A percentile compares a stretch with the other conserved stretches of the same genome.
Conservation (phyloP, 2,329 filamentous ascomycete genomes). For the Trichoderma harzianum region DNA sequence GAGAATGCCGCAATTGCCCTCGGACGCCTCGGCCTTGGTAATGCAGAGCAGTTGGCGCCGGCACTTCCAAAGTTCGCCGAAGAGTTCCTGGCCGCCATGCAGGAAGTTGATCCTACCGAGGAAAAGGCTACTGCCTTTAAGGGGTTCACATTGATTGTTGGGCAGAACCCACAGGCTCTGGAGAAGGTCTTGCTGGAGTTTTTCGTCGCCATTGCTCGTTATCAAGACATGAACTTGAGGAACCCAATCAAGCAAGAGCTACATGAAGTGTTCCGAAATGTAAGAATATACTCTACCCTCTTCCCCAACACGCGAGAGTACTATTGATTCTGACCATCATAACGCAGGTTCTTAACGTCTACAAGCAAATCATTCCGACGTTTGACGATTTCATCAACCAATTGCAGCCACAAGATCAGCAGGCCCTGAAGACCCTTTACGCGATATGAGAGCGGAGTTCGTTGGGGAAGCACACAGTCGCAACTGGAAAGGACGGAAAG, state of each 20-base stretch:
- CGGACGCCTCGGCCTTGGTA: slow-evolving; percentile 79
- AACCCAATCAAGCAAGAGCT: slow-evolving; percentile 63
- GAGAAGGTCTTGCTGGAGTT: slow-evolving; percentile 79
- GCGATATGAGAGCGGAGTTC: slow-evolving; percentile 32
- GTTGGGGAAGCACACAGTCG: neutral
- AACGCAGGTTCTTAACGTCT: slow-evolving; percentile 49
- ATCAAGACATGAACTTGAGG: slow-evolving; percentile 60
- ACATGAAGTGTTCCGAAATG: slow-evolving; percentile 71
- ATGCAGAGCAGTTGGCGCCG: slow-evolving; percentile 71
- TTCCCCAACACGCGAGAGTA: neutral
- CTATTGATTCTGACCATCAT: neutral
- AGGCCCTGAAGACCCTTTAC: slow-evolving; percentile 49
- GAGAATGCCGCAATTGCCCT: slow-evolving; percentile 95
- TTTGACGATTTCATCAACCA: slow-evolving; percentile 54
- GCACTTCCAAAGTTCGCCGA: slow-evolving; percentile 77
- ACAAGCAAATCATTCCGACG: slow-evolving; percentile 58
- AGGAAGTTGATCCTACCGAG: slow-evolving; percentile 79
- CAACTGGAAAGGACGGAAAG: neutral
- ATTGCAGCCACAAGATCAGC: slow-evolving; percentile 48
- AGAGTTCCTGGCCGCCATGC: slow-evolving; percentile 77
- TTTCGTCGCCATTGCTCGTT: slow-evolving; percentile 79
- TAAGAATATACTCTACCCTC: slow-evolving; percentile 39
- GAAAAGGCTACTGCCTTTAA: slow-evolving; percentile 94
- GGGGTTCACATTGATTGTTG: slow-evolving; percentile 81
- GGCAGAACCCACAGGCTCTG: slow-evolving; percentile 86